Evolutionary conservation across 2,329 filamentous ascomycete species (phyloP), one percentile per base, ranked within the genome.

Genomic region (Beauveria sp.): DNA sequence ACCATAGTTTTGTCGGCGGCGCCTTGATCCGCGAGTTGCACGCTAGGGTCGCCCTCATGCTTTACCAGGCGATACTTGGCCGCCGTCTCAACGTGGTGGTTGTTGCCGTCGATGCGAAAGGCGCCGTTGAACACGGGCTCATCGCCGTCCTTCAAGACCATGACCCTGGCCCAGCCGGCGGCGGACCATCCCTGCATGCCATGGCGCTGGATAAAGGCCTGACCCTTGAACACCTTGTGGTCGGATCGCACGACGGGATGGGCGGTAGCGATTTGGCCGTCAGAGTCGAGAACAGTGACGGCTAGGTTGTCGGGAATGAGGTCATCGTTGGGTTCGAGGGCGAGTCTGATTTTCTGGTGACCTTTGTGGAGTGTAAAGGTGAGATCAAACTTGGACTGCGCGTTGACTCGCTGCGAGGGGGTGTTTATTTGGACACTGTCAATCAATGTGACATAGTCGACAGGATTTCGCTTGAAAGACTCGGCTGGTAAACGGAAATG

Each of bases 311-410:
- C 83, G 59, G 88, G 84, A 51, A 99, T 80, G 62, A 97, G 86
- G 74, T 97, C 91, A 76, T 96, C 85, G 72, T 97, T 97, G 4
- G 94, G 94, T 71, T 94, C 87, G 54, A 99, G 82, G 60, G 84
- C 82, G 57, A 99, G 82, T 66, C 91, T 90, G 68, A 97, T 80
- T 66, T 85, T 83, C 65, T 92, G 83, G 63, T 82, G 77, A 58
- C 83, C 80, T 63, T 84, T 78, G 69, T 89, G 85, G 41, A 96
- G 77, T 61, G 84, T 80, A 72, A 99, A 97, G 34, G 84, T 87
- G 64, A 99, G 78, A 68, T 96, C 90, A 73, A 99, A 99, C 24
- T 85, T 79, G 16, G 92, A 93, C 61, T 89, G 79, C 54, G 92
- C 87, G 70, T 94, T 87, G 52, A 96, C 84, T 62, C 88, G 86